phyloP scores from a whole-genome alignment of 2,329 filamentous ascomycete genomes.

The Ophiostoma pallidulum region DNA sequence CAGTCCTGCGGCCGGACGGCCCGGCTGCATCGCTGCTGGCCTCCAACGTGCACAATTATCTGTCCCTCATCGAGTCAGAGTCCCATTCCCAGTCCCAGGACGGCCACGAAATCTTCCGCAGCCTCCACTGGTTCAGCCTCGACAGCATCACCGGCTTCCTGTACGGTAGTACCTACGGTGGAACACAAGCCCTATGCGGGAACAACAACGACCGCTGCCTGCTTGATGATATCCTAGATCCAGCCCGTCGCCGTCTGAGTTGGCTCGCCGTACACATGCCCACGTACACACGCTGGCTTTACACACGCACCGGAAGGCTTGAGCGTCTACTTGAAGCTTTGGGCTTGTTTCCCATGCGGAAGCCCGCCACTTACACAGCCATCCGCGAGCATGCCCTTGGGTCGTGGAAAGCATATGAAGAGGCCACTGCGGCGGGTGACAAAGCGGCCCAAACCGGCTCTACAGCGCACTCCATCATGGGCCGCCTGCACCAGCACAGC shows the following conservation, averaged over 20 bases:
- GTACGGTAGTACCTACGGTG: slow-evolving; percentile 34
- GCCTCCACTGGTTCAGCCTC: slow-evolving; percentile 43
- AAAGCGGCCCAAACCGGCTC: background rate
- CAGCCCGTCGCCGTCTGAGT: slow-evolving; percentile 32
- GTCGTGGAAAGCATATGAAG: slow-evolving; percentile 19
- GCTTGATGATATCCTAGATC: slow-evolving; percentile 39
- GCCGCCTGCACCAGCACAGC: slow-evolving; percentile 24
- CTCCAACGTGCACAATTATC: slow-evolving; percentile 14
- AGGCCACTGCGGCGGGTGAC: background rate
- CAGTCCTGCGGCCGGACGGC: slow-evolving; percentile 27
- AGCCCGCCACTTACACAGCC: slow-evolving; percentile 40
- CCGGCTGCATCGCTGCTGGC: slow-evolving; percentile 30
- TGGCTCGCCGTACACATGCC: slow-evolving; percentile 42
- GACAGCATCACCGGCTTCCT: slow-evolving; percentile 44
- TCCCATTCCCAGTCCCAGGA: slow-evolving; percentile 13
- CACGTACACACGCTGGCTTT: slow-evolving; percentile 38
- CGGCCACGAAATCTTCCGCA: slow-evolving; percentile 35
- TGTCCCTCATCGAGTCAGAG: slow-evolving; percentile 14
- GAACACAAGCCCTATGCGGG: slow-evolving; percentile 34
- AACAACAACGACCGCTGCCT: slow-evolving; percentile 28
- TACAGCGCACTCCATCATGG: slow-evolving; percentile 23
- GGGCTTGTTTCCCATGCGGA: slow-evolving; percentile 38
- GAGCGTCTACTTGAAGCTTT: slow-evolving; percentile 25
- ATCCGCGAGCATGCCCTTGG: slow-evolving; percentile 29
- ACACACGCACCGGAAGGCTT: slow-evolving; percentile 29